Evolutionary conservation across 371 early-diverging fungal genomes (phyloP).

Genomic region (Mortierella sp.): DNA sequence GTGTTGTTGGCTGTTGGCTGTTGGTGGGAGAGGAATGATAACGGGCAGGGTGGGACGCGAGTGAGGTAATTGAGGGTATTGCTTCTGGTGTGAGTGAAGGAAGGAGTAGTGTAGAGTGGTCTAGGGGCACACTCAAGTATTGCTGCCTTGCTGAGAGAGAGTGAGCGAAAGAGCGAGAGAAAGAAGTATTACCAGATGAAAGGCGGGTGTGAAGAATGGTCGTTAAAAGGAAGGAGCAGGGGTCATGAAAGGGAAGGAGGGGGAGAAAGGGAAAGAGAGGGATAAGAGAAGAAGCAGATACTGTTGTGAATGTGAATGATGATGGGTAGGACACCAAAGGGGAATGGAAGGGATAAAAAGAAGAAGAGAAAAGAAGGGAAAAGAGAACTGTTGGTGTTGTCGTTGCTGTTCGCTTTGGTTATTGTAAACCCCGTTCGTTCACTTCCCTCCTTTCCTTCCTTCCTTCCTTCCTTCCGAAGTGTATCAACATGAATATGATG

Average conservation of each 20-base stretch:
- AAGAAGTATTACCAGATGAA: constrained; percentile 2
- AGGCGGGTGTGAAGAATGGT: background rate
- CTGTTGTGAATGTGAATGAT: background rate
- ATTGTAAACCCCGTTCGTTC: background rate
- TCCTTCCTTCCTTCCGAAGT: background rate
- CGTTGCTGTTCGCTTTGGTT: constrained; percentile 3
- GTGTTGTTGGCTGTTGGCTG: background rate
- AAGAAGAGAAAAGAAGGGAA: background rate
- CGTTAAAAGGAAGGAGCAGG: constrained; percentile 1
- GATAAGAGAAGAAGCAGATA: background rate
- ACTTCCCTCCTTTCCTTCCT: no score
- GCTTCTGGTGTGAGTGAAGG: background rate
- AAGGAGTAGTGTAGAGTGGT: background rate
- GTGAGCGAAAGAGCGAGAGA: no score
- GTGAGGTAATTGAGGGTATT: background rate
- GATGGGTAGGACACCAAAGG: background rate
- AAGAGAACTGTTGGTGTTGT: no score
- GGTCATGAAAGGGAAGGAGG: constrained; percentile 7
- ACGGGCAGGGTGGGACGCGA: background rate
- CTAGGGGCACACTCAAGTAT: background rate
- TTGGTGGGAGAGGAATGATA: background rate
- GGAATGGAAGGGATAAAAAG: no score
- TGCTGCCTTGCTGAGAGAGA: constrained; percentile 5
- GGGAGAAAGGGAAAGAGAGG: background rate
- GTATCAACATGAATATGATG: constrained; percentile 1